Base-by-base conservation (phyloP, 1,284 basidiomycete genomes). In the Puccinia hordei region DNA sequence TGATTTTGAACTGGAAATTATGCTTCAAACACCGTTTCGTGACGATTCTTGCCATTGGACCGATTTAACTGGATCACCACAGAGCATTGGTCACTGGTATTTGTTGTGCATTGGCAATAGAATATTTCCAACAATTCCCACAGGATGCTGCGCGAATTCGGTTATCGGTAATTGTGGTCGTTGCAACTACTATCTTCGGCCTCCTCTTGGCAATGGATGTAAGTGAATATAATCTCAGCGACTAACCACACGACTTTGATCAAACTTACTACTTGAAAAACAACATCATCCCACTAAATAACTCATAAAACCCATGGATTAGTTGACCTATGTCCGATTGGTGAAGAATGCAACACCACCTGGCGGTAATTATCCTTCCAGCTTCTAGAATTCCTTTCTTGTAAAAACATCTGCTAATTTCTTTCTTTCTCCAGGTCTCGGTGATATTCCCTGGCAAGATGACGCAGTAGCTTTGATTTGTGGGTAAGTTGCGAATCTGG, bases 371-470 rank as follows among this genome's bases (percentile, higher is more conserved):
- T n/a, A 27, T 4, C 38, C 51, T 33, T 76, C n/a, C 53, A 19
- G 4, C 41, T 17, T 24, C n/a, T 35, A 15, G 46, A 38, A 46
- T 9, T 2, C 5, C 6, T 55, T 55, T 55, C 24, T n/a, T 24
- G 53, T n/a, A 66, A 46, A 66, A 24, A 66, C 63, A 1, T 27
- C 15, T n/a, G 38, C 38, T 41, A 41, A 24, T 44, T 63, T 24
- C 22, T 59, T 30, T 63, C 33, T 44, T 17, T 17, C 1, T 17
- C 12, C 57, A 80, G 69, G 76, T 57, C 71, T 78, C 27, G 76
- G 76, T 33, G 77, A 80, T n/a, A 80, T 73, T 80, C 77, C 77
- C 19, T 80, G 77, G 77, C 77, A 80, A 73, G 77, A 80, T 65
- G 77, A 80, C 59, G 77, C 76, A 35, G 76, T 78, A n/a, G 65